These are phyloP conservation scores for Multifurca ochricompacta DNA, from an alignment of 768 basidiomycete genomes.

Conservation along the genomic window DNA sequence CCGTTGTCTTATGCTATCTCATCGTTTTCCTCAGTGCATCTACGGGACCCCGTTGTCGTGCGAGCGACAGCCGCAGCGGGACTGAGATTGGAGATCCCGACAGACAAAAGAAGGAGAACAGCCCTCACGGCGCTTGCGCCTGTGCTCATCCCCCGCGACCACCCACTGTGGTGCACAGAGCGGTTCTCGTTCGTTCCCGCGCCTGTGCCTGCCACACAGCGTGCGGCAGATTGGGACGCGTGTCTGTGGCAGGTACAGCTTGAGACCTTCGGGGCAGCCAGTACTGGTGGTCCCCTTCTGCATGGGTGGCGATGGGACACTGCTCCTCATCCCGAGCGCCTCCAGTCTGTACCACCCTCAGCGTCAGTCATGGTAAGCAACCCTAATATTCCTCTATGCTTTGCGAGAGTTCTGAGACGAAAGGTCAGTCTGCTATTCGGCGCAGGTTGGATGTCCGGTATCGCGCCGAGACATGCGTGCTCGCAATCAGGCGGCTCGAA, in stretches of 20 bases:
- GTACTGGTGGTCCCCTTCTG: constrained; percentile 25
- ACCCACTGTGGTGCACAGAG: constrained; percentile 56
- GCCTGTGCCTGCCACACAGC: constrained; percentile 31
- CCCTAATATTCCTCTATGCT: not conserved
- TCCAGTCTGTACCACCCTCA: not conserved
- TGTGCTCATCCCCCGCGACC: constrained; percentile 35
- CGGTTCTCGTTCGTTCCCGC: constrained; percentile 33
- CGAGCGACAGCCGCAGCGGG: not conserved
- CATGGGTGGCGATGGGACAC: constrained; percentile 19
- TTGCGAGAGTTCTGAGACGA: not conserved
- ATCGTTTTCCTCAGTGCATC: not conserved
- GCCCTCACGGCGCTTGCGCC: constrained; percentile 34
- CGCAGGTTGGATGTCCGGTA: constrained; percentile 41
- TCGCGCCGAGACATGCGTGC: constrained; percentile 46
- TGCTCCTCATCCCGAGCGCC: not conserved
- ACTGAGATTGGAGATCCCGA: constrained; percentile 24
- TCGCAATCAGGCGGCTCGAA: constrained; percentile 36
- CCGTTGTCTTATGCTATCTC: not conserved
- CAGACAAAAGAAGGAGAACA: constrained; percentile 32
- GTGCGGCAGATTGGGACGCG: constrained; percentile 50
- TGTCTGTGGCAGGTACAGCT: constrained; percentile 62
- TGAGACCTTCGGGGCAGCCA: constrained; percentile 37
- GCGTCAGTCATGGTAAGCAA: constrained; percentile 2
- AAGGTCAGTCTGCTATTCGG: constrained; percentile 33
- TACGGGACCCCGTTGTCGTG: constrained; percentile 23